A percentile compares a stretch with the other conserved stretches of the same genome.
These are phyloP conservation scores for Fusarium marasasianum DNA, from an alignment of 2,329 filamentous ascomycete genomes.

Conservation along the genomic window DNA sequence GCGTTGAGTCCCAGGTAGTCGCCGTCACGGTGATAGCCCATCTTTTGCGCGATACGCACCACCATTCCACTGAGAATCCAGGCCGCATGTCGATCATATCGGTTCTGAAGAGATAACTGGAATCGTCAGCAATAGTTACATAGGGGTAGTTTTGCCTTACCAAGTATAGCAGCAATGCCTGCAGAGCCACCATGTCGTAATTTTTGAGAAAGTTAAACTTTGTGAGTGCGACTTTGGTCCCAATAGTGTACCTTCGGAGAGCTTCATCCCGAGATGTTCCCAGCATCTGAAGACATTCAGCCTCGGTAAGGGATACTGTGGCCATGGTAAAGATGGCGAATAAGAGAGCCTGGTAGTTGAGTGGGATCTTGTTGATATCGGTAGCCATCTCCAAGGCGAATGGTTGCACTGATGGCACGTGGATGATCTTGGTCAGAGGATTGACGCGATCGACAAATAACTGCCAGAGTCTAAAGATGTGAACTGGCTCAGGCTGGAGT, in stretches of 20 bases:
- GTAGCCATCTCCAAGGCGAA: slow-evolving; percentile 70
- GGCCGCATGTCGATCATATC: slow-evolving; percentile 66
- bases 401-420: slow-evolving; percentile 74
- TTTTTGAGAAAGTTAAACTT: slow-evolving; percentile 66
- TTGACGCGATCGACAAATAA: slow-evolving; percentile 79
- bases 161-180: slow-evolving; percentile 67
- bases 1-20: slow-evolving; percentile 64
- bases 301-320: slow-evolving; percentile 62
- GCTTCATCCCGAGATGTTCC: slow-evolving; percentile 61
- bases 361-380: slow-evolving; percentile 63
- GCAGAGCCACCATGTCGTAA: slow-evolving; percentile 66
- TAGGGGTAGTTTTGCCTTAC: slow-evolving; percentile 45
- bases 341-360: slow-evolving; percentile 68
- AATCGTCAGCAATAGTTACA: slow-evolving; percentile 13
- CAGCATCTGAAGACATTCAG: slow-evolving; percentile 64
- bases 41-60: slow-evolving; percentile 72
- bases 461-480: slow-evolving; percentile 79
- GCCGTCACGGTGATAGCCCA: slow-evolving; percentile 73
- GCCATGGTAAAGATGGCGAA: slow-evolving; percentile 74
- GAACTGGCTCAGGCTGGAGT: slow-evolving; percentile 71
- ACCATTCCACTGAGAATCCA: slow-evolving; percentile 70
- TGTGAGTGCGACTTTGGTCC: slow-evolving; percentile 60
- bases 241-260: slow-evolving; percentile 61
- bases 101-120: slow-evolving; percentile 65
- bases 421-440: slow-evolving; percentile 76